A percentile compares a stretch with the other conserved stretches of the same genome.
phyloP scores from a whole-genome alignment of 2,329 filamentous ascomycete genomes.

The Mariannaea sp. region DNA sequence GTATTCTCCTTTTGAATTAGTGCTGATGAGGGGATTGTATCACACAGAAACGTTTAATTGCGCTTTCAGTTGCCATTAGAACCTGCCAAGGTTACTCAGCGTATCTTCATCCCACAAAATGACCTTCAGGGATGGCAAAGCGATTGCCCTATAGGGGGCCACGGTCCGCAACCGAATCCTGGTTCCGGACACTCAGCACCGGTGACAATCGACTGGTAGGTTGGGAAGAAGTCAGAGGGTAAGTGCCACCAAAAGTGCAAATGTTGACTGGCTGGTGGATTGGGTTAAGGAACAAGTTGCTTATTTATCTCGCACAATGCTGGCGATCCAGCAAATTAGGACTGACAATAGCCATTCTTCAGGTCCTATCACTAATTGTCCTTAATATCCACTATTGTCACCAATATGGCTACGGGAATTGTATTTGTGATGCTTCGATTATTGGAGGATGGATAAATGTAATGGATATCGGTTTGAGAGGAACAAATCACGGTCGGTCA shows the following conservation, averaged over 20 bases:
- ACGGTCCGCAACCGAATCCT: background rate
- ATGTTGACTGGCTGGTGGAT: background rate
- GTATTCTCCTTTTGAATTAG: background rate
- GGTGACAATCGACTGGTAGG: conserved; percentile 7
- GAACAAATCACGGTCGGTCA: background rate
- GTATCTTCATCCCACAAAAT: background rate
- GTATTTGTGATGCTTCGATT: background rate
- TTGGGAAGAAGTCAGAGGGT: background rate
- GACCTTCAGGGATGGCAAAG: background rate
- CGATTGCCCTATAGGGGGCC: background rate
- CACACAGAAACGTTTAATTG: background rate
- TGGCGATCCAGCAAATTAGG: background rate
- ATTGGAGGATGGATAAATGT: conserved; percentile 3
- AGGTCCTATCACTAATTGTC: background rate
- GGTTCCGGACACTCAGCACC: background rate
- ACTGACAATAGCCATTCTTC: background rate
- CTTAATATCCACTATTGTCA: background rate
- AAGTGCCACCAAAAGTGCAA: background rate
- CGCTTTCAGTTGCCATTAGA: background rate
- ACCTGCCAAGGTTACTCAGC: background rate
- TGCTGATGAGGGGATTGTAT: background rate
- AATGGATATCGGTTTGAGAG: conserved; percentile 9
- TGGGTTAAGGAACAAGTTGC: background rate
- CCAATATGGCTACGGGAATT: background rate
- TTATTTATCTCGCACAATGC: conserved; percentile 2